Evolutionary conservation across 208 protist species (phyloP).

Genomic region (Phytomonas serpens): DNA sequence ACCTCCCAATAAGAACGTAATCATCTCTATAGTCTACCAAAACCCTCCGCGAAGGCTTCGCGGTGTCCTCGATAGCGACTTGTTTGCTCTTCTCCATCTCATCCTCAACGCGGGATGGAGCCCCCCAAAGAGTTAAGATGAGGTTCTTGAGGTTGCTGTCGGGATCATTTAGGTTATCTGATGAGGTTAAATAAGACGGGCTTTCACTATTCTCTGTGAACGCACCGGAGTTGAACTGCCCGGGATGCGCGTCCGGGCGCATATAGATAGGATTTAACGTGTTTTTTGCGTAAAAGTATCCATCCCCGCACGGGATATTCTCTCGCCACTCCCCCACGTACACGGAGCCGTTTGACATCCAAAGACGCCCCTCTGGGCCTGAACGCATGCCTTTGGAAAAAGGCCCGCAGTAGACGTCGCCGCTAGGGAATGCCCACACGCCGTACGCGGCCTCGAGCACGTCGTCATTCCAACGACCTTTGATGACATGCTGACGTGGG

Average conservation of each 20-base stretch:
- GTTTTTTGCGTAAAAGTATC: slow-evolving; percentile 45
- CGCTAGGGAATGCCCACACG: slow-evolving; percentile 66
- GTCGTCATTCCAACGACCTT: slow-evolving; percentile 54
- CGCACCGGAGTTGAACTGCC: background rate
- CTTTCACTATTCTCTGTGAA: background rate
- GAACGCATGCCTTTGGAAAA: slow-evolving; percentile 40
- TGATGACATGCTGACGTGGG: slow-evolving; percentile 31
- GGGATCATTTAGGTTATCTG: background rate
- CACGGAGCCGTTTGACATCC: slow-evolving; percentile 64
- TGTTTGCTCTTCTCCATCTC: background rate
- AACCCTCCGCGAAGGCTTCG: background rate
- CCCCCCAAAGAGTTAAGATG: background rate
- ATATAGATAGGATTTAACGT: slow-evolving; percentile 33
- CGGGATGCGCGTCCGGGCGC: slow-evolving; percentile 1
- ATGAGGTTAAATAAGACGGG: background rate
- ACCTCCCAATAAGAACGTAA: background rate
- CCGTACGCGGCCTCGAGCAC: slow-evolving; percentile 43
- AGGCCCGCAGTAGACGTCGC: slow-evolving; percentile 66
- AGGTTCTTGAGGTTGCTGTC: background rate
- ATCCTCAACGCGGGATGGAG: background rate
- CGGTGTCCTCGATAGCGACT: background rate
- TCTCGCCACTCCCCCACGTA: slow-evolving; percentile 53
- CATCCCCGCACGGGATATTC: slow-evolving; percentile 40
- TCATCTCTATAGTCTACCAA: background rate
- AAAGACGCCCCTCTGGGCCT: slow-evolving; percentile 25